A percentile compares a stretch with the other conserved stretches of the same genome.
Evolutionary conservation across 1,139 yeast species (phyloP).

Genomic region (Blastobotrys indianensis): DNA sequence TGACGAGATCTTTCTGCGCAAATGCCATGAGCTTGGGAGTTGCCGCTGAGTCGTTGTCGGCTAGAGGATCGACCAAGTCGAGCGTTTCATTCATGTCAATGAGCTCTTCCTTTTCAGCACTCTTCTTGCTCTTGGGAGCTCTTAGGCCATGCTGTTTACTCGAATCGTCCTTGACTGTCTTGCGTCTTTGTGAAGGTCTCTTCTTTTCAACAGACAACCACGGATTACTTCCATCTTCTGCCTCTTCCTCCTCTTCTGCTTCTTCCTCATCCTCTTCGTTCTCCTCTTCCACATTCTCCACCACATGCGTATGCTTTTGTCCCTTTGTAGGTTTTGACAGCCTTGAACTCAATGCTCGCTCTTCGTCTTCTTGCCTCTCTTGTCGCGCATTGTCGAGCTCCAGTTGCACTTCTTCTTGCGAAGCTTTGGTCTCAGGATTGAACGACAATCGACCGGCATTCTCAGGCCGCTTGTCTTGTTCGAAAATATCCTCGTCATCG

Average conservation of each 20-base stretch:
- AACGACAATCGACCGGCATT: constrained; percentile 81
- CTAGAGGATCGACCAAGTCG: constrained; percentile 41
- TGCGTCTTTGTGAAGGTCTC: constrained; percentile 12
- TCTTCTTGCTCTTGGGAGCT: constrained; percentile 23
- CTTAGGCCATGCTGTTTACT: constrained; percentile 44
- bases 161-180: constrained; percentile 34
- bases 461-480: constrained; percentile 40
- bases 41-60: constrained; percentile 26
- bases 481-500: constrained; percentile 27
- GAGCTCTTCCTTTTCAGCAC: constrained; percentile 35
- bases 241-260: constrained; percentile 13
- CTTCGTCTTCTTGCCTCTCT: constrained; percentile 47
- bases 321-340: constrained; percentile 9
- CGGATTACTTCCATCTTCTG: constrained; percentile 45
- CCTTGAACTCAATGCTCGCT: constrained; percentile 14
- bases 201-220: constrained; percentile 51
- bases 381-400: constrained; percentile 32
- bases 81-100: constrained; percentile 46
- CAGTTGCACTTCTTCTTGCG: constrained; percentile 38
- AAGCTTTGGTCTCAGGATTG: constrained; percentile 59
- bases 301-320: constrained; percentile 2
- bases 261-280: constrained; percentile 10
- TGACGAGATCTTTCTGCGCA: constrained; percentile 74
- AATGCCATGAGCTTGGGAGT: constrained; percentile 43
- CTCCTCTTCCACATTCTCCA: constrained; percentile 9